Percentiles rank a stretch among this genome's conserved stretches.
phyloP scores from a whole-genome alignment of 1,284 basidiomycete species.

The Porphyrellus sp. region DNA sequence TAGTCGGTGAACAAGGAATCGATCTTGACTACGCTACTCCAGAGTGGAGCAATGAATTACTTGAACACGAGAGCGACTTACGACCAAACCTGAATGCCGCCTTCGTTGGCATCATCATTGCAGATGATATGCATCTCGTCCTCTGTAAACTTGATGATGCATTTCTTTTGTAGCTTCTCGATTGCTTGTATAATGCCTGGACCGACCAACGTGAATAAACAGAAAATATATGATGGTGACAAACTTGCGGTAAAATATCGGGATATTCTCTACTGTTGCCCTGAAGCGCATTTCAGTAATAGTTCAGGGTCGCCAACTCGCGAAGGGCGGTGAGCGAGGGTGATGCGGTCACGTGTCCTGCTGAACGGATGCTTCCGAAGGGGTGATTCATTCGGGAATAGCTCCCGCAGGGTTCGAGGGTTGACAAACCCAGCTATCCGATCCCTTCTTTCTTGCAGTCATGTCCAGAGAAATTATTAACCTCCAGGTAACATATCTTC shows the following conservation, averaged over 20 bases:
- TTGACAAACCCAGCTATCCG: conserved; percentile 3
- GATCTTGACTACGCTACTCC: conserved; percentile 54
- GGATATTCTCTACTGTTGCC: conserved; percentile 58
- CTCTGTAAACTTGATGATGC: conserved; percentile 77
- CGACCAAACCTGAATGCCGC: conserved; percentile 92
- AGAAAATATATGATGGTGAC: neutral
- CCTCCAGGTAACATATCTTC: conserved; percentile 47
- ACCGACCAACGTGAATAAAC: neutral
- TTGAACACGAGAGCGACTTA: conserved; percentile 40
- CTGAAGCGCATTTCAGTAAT: conserved; percentile 58
- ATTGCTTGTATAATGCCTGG: conserved; percentile 72
- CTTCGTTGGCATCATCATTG: conserved; percentile 73
- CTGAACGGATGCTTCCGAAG: conserved; percentile 17
- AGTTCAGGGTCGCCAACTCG: too few species aligned
- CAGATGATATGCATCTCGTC: conserved; percentile 82
- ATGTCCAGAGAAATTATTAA: conserved; percentile 66
- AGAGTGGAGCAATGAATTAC: conserved; percentile 1
- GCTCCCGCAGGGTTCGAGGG: conserved; percentile 9
- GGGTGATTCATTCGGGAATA: conserved; percentile 6
- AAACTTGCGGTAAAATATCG: conserved; percentile 55
- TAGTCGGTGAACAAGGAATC: conserved; percentile 78
- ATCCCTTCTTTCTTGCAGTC: conserved; percentile 19
- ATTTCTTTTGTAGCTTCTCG: conserved; percentile 81
- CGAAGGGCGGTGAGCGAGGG: neutral
- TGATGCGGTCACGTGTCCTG: conserved; percentile 25